phyloP scores from a whole-genome alignment of 306 rosid genomes.

The Prunus padus region DNA sequence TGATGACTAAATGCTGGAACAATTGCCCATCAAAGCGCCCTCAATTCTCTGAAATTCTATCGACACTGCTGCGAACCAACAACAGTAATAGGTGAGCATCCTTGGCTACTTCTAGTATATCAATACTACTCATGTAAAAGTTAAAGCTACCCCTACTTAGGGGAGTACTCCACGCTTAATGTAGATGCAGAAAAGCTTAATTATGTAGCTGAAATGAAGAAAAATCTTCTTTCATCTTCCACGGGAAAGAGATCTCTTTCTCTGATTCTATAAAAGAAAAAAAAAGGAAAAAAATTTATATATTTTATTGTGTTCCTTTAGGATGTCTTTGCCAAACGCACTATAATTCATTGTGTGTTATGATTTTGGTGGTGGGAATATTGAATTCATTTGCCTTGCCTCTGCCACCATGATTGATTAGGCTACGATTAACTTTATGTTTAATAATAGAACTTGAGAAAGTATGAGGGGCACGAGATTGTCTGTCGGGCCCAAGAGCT shows the following conservation, averaged over 20 bases:
- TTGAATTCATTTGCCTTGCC: conserved; percentile 15
- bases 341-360: conserved; percentile 27
- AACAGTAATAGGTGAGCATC: conserved; percentile 51
- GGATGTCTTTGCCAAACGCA: conserved; percentile 28
- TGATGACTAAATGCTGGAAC: conserved; percentile 96
- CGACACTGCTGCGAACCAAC: conserved; percentile 52
- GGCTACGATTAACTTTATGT: neutral
- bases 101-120: conserved; percentile 12
- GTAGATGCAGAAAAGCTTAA: conserved; percentile 22
- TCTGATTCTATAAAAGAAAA: conserved; percentile 3
- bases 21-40: conserved; percentile 90
- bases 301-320: neutral
- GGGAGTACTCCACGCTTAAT: conserved; percentile 36
- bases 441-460: neutral
- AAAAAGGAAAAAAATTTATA: neutral
- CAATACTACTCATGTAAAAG: conserved; percentile 32
- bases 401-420: conserved; percentile 22
- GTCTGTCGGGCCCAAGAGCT: neutral
- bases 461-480: neutral
- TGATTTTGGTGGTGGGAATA: conserved; percentile 31
- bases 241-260: conserved; percentile 8
- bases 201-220: conserved; percentile 38
- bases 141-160: conserved; percentile 11
- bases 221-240: conserved; percentile 31
- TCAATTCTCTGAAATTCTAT: conserved; percentile 70